Conservation (phyloP, 805 yeast genomes). For the Myxozyma nipponensis region DNA sequence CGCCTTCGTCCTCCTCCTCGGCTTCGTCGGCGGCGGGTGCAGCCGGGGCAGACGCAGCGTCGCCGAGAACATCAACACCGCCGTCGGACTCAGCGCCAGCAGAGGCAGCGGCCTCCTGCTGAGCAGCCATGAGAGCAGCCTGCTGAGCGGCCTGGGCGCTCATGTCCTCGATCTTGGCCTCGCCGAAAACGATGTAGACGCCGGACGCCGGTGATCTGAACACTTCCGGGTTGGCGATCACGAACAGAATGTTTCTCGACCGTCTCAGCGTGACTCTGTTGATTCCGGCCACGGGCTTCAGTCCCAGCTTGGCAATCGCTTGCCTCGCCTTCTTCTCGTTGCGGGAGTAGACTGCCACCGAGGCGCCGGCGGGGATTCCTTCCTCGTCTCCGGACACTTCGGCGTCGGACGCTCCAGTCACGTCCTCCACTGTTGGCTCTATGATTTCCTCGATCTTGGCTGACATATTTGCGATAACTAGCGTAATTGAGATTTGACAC, state of each 20-base stretch:
- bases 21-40: conserved; percentile 35
- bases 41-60: conserved; percentile 31
- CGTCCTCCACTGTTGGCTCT: conserved; percentile 14
- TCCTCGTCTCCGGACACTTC: conserved; percentile 29
- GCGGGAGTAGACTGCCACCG: conserved; percentile 75
- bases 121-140: conserved; percentile 53
- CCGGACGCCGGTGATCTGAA: conserved; percentile 87
- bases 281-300: conserved; percentile 88
- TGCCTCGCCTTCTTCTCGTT: conserved; percentile 96
- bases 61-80: conserved; percentile 43
- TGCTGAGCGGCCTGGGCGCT: conserved; percentile 80
- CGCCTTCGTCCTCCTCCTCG: conserved; percentile 59
- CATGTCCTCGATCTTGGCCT: conserved; percentile 93
- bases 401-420: conserved; percentile 37
- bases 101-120: conserved; percentile 34
- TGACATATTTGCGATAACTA: conserved; percentile 15
- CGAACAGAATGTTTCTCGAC: conserved; percentile 83
- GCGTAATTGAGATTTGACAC: not conserved
- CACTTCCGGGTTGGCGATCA: conserved; percentile 91
- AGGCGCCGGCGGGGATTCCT: conserved; percentile 77
- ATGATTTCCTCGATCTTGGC: conserved; percentile 29
- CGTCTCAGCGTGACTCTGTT: conserved; percentile 88
- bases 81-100: conserved; percentile 40
- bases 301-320: conserved; percentile 77
- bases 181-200: conserved; percentile 95